Evolutionary conservation across 352 stramenopile species (phyloP), one percentile per base, ranked within the genome.

Genomic region (Thraustotheca clavata): DNA sequence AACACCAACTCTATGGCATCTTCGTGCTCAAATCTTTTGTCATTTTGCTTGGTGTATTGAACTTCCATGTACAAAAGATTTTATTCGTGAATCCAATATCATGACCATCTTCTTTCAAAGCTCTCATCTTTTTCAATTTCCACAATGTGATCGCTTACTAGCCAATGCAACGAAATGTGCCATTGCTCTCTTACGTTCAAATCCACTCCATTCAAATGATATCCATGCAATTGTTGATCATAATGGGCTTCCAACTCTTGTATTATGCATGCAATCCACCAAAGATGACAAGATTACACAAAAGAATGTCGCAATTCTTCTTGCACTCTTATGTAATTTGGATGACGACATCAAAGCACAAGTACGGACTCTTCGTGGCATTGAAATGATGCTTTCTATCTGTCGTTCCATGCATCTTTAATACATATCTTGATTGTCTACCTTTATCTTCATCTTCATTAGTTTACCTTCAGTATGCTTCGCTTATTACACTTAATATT

Each of bases 301-400:
- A 20, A 88, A 88, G 69, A 92, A 92, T 59, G 78, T 90, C 0
- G 80, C 79, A 27, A 88, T 92, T 66, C 61, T 92, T 20, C 67
- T 92, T 2, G 80, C 80, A 18, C 85, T 83, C 46, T 65, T 92
- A 12, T 92, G 83, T 20, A 77, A 87, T 46, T 12, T 55, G 0
- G 77, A 86, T 12, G 24, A 62, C 0, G 32, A 60, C 1, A 71
- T 87, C 35, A 90, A 92, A 60, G 59, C 74, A 22, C n/a, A 22
- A 6, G 71, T 92, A 7, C 79, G 80, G 0, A 70, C 75, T 14
- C 57, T 92, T 9, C 76, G 83, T 20, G 83, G 83, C 0, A 88
- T 92, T 34, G 83, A 90, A 63, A 90, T 92, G 73, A 87, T 92
- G 79, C 49, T 89, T 22, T 73, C 62, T 4, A 72, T 89, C 32